Evolutionary conservation across 805 yeast species (phyloP).

Genomic region (Wickerhamomyces pijperi): DNA sequence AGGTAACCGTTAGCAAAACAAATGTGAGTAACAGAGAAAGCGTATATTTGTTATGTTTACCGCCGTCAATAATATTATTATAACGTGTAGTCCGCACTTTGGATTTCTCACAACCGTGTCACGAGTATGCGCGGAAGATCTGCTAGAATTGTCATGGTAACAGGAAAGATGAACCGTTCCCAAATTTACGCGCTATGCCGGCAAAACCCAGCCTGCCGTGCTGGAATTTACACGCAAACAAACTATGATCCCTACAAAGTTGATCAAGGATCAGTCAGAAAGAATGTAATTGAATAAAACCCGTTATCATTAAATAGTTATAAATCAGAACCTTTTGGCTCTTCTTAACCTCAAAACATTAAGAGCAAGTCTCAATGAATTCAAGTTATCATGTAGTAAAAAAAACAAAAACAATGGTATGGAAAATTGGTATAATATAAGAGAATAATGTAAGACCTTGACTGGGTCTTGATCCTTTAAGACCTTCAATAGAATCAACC

Average conservation of each 20-base stretch:
- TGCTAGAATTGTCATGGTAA: neutral
- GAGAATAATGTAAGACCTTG: neutral
- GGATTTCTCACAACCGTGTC: too few species aligned
- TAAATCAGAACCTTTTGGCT: neutral
- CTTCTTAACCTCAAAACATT: neutral
- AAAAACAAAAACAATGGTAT: neutral
- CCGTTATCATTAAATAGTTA: too few species aligned
- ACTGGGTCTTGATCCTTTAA: neutral
- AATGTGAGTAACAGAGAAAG: too few species aligned
- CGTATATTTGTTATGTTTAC: too few species aligned
- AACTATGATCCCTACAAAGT: too few species aligned
- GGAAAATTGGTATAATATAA: neutral
- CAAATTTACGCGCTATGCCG: too few species aligned
- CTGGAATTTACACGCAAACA: conserved; percentile 1
- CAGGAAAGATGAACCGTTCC: neutral
- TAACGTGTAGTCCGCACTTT: too few species aligned
- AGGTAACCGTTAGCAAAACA: too few species aligned
- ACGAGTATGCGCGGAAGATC: too few species aligned
- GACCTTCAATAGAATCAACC: neutral
- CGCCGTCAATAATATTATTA: too few species aligned
- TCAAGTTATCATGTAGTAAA: neutral
- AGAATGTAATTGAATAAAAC: neutral
- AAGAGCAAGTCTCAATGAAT: neutral
- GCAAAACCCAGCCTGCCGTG: too few species aligned
- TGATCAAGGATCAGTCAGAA: too few species aligned